Base-by-base conservation (phyloP, 768 basidiomycete species). In the Phlebiopsis gigantea region DNA sequence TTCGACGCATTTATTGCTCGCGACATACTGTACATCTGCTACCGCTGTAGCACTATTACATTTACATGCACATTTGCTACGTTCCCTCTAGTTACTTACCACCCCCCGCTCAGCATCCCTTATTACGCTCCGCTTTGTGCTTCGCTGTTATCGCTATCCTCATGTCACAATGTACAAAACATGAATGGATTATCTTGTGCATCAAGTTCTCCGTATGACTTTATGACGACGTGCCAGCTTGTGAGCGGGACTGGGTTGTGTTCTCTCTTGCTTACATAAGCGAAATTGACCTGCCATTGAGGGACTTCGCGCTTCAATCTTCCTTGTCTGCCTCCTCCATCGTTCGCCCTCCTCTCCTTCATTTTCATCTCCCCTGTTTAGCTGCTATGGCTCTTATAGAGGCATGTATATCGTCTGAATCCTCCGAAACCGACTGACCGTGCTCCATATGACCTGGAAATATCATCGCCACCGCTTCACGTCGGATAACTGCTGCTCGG, bases 91-190 rank as follows among this genome's bases (percentile, higher is more conserved):
- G 46, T 53, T 25, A 29, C 30, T 21, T 49, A 19, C 58, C 28
- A 46, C 41, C 45, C 57, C 34, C 56, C 53, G 47, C 58, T 59
- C 58, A 59, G 58, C 49, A 55, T 50, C 42, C 39, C 31, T 53
- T 54, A 46, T 29, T 54, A 22, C 45, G 41, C 21, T 49, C 42
- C 52, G 34, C 43, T 39, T 53, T 55, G 42, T 41, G 53, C 58
- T 54, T 52, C 41, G 31, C 53, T 54, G 26, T 43, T 52, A 28
- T 54, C 42, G 57, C 57, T 54, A 45, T 58, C 53, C 57, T 53
- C 58, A 59, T 55, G 56, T 57, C 46, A 57, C 49, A 57, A 57
- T 57, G 56, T 59, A 53, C 53, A 30, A 46, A 55, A 49, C 53
- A 47, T 54, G 45, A 53, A 59, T 55, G 57, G 49, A 58, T 46